phyloP scores from a whole-genome alignment of 2,329 filamentous ascomycete species.

The Pseudogymnoascus sp. region DNA sequence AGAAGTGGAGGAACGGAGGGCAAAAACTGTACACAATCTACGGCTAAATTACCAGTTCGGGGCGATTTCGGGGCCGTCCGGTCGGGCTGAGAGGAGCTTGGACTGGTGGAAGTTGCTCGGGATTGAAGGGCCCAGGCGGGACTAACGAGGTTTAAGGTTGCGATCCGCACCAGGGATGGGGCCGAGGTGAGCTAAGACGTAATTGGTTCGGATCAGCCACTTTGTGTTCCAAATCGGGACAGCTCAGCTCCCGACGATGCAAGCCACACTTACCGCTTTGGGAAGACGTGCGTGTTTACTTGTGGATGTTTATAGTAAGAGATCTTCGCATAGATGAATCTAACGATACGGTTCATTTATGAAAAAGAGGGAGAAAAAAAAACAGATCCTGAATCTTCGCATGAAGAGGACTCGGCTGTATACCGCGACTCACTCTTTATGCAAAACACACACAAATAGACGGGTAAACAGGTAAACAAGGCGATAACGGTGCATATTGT shows the following conservation, averaged over 20 bases:
- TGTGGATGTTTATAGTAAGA: background rate
- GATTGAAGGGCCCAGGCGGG: background rate
- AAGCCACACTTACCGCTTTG: background rate
- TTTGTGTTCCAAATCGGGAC: background rate
- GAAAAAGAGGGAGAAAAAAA: no score
- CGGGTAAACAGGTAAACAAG: background rate
- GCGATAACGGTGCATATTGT: background rate
- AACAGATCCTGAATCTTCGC: background rate
- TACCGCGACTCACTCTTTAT: background rate
- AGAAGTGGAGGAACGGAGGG: background rate
- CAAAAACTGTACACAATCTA: background rate
- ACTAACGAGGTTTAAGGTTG: conserved; percentile 11
- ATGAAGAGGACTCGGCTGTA: background rate
- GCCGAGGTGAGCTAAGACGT: background rate
- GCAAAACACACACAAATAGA: background rate
- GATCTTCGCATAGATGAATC: background rate
- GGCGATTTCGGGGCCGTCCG: background rate
- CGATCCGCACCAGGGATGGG: conserved; percentile 14
- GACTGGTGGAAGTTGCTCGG: background rate
- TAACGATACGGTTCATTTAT: background rate
- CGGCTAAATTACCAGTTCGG: background rate
- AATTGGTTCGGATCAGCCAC: background rate
- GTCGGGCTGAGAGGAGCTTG: background rate
- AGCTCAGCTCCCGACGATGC: background rate
- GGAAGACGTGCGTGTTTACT: background rate